Base-by-base conservation (phyloP, 1,139 yeast genomes). In the Lizanozyma gosingica region DNA sequence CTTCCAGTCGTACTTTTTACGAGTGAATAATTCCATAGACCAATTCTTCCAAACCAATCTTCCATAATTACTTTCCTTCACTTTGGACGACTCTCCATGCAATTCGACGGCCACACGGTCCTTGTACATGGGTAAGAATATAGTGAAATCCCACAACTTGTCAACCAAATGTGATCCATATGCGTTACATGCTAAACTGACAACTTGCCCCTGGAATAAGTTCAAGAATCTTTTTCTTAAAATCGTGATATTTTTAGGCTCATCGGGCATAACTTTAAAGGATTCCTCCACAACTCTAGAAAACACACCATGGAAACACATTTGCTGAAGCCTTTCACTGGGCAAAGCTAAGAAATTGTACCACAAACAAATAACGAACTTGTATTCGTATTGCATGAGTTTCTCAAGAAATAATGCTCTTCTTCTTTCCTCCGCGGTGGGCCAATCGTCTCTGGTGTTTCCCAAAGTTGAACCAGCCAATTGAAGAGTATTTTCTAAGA, bases 41-140 rank as follows among this genome's bases (percentile, higher is more conserved):
- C 97, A 92, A 58, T 90, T 92, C 55, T 84, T 85, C 97, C 97
- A 92, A 1, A 92, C 97, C 50, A 80, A 73, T 56, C 83, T 78
- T 37, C 98, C 98, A 54, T 92, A 92, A 17, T 70, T 75, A 56
- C 95, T 83, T 47, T 82, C 86, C 62, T 92, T 88, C 35, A 92
- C 83, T 47, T 74, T 72, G 29, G 76, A 80, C 32, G 81, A 74
- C 37, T 80, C 75, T n/a, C 66, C 68, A 32, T 68, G 56, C 44
- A 92, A 65, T 44, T 81, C 83, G 15, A 74, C 72, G 1, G 94
- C 97, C 47, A 92, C 72, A 47, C 92, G 75, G 54, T 92, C 97
- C 51, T 94, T 85, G 61, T 84, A 85, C 71, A 83, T 78, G 45
- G 88, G 86, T 54, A 88, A 71, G 44, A 80, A 78, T 36, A 79